phyloP scores from a whole-genome alignment of 257 asterid species.

The Ballota nigra region DNA sequence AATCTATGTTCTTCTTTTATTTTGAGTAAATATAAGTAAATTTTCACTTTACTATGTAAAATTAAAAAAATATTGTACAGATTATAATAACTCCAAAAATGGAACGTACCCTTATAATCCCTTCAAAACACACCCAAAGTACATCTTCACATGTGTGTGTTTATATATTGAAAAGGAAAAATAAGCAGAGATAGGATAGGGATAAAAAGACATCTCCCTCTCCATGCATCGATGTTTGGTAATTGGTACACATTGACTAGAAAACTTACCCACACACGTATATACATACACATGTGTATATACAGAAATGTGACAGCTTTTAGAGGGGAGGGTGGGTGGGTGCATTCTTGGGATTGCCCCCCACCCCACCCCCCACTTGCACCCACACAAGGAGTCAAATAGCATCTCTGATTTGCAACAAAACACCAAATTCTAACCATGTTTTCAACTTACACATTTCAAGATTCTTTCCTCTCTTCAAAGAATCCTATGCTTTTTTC shows the following conservation, averaged over 20 bases:
- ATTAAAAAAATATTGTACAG: too few species aligned
- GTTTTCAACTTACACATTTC: constrained; percentile 32
- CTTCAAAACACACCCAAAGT: too few species aligned
- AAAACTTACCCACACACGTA: not conserved
- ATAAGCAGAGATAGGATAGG: not conserved
- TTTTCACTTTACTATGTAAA: too few species aligned
- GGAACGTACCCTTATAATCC: too few species aligned
- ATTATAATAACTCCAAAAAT: too few species aligned
- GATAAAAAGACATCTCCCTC: constrained; percentile 16
- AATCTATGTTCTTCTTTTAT: too few species aligned
- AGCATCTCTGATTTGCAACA: constrained; percentile 42
- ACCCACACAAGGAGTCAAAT: constrained; percentile 48
- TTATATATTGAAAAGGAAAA: not conserved
- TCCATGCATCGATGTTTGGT: not conserved
- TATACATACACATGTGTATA: not conserved
- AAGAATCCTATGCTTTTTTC: constrained; percentile 55
- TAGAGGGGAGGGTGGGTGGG: not conserved
- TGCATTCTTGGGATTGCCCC: constrained; percentile 54
- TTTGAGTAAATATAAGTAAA: too few species aligned
- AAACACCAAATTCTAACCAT: constrained; percentile 28
- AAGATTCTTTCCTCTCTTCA: constrained; percentile 27
- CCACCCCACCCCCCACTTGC: constrained; percentile 25
- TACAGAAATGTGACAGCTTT: constrained; percentile 9
- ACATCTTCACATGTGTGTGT: not conserved
- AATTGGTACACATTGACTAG: not conserved